Conservation (phyloP, 1,139 yeast genomes). For the Yamadazyma sp. region DNA sequence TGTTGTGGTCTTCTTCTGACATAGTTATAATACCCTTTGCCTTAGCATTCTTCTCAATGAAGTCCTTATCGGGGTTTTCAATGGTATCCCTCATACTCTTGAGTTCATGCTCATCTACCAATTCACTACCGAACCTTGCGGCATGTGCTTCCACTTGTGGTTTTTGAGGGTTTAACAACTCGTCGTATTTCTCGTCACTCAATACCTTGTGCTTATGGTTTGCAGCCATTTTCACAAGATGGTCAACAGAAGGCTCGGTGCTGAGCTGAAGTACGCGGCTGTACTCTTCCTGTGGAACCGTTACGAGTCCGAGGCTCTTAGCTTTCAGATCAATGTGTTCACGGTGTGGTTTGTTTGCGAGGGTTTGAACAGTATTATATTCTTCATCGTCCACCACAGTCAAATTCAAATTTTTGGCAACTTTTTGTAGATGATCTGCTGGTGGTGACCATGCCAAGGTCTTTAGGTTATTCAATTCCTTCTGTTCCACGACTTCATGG, state of each 20-base stretch:
- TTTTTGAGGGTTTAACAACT: constrained; percentile 14
- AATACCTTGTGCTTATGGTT: constrained; percentile 16
- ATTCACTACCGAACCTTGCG: constrained; percentile 6
- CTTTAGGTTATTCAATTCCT: constrained; percentile 15
- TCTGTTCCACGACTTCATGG: constrained; percentile 19
- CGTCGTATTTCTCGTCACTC: constrained; percentile 6
- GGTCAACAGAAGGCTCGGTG: constrained; percentile 21
- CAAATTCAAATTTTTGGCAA: constrained; percentile 9
- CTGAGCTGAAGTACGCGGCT: constrained; percentile 10
- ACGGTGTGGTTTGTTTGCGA: constrained; percentile 22
- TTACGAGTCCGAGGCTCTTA: constrained; percentile 6
- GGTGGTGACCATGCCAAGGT: constrained; percentile 24
- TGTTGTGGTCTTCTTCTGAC: constrained; percentile 25
- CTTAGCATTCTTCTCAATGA: constrained; percentile 20
- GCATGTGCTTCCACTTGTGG: constrained; percentile 13
- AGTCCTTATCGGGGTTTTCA: constrained; percentile 25
- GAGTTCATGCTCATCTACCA: constrained; percentile 15
- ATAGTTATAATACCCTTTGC: constrained; percentile 22
- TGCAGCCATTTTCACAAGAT: constrained; percentile 21
- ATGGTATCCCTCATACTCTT: constrained; percentile 14
- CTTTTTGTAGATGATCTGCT: constrained; percentile 31
- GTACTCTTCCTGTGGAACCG: constrained; percentile 8
- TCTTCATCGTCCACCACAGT: constrained; percentile 6
- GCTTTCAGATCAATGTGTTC: constrained; percentile 31
- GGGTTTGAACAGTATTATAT: constrained; percentile 7